phyloP scores from a whole-genome alignment of 2,329 filamentous ascomycete species.

The Sporothrix inflata region DNA sequence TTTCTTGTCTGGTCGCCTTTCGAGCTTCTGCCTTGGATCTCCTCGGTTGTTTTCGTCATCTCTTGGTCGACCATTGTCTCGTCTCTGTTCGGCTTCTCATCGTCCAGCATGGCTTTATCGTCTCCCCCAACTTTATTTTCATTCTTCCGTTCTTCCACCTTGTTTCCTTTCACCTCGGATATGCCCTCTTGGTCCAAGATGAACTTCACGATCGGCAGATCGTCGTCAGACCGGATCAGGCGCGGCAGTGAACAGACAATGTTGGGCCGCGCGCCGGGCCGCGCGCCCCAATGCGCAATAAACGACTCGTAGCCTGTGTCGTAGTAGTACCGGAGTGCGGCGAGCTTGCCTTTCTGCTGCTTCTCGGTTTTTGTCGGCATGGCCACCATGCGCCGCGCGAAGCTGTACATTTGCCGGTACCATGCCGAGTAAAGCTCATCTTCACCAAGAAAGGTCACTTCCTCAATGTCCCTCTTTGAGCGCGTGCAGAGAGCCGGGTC shows the following conservation, averaged over 20 bases:
- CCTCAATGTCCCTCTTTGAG: neutral
- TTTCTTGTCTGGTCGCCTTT: neutral
- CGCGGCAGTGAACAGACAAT: constrained; percentile 1
- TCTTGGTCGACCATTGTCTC: neutral
- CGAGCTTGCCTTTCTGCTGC: neutral
- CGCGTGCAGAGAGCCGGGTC: neutral
- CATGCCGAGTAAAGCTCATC: neutral
- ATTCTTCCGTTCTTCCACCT: neutral
- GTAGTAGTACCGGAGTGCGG: constrained; percentile 1
- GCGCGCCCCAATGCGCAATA: neutral
- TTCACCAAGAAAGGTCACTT: neutral
- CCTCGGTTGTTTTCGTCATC: neutral
- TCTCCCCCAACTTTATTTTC: neutral
- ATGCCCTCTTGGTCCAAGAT: neutral
- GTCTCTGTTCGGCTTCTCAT: neutral
- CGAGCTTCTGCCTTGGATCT: neutral
- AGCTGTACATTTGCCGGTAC: neutral
- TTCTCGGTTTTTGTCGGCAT: neutral
- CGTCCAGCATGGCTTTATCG: neutral
- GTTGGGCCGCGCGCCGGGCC: neutral
- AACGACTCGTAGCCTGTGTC: neutral
- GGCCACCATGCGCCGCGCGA: neutral
- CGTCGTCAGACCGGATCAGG: constrained; percentile 9
- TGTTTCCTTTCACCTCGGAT: neutral
- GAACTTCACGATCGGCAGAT: neutral